phyloP scores from a whole-genome alignment of 371 early-diverging fungal species.

The Mucor racemosus region DNA sequence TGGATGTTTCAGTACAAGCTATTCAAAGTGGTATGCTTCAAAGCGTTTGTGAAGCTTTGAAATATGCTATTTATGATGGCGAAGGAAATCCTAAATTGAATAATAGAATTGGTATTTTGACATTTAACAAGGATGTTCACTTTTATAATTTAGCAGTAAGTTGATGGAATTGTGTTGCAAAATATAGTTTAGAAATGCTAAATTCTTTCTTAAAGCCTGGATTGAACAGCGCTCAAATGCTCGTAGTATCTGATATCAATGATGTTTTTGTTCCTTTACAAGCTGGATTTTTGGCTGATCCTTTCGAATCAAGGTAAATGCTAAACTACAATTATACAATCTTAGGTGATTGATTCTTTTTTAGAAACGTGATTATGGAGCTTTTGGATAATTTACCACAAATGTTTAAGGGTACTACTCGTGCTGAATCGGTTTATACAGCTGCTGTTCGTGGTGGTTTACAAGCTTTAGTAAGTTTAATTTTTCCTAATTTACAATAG shows the following conservation, averaged over 20 bases:
- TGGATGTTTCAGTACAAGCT: slow-evolving; percentile 91
- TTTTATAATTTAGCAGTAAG: slow-evolving; percentile 91
- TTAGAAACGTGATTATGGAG: slow-evolving; percentile 77
- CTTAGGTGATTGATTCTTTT: too few relatives aligned
- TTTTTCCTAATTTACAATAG: neutral
- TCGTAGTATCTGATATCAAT: slow-evolving; percentile 92
- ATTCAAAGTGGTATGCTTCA: slow-evolving; percentile 84
- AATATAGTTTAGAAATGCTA: neutral
- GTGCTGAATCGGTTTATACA: slow-evolving; percentile 83
- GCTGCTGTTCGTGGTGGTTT: slow-evolving; percentile 85
- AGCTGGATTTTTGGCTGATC: slow-evolving; percentile 91
- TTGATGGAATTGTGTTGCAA: neutral
- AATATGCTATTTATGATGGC: slow-evolving; percentile 69
- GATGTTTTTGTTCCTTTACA: slow-evolving; percentile 95
- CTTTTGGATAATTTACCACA: slow-evolving; percentile 82
- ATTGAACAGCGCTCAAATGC: slow-evolving; percentile 92
- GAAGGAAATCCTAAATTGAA: slow-evolving; percentile 30
- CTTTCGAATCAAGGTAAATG: slow-evolving; percentile 67
- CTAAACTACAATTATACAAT: neutral
- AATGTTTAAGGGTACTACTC: slow-evolving; percentile 83
- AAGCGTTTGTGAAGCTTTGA: slow-evolving; percentile 73
- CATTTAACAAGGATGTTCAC: slow-evolving; percentile 89
- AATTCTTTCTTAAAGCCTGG: slow-evolving; percentile 49
- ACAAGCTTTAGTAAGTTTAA: slow-evolving; percentile 68
- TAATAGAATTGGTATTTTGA: slow-evolving; percentile 83